Base-by-base conservation (phyloP, 345 rosid species). In the Turritis glabra region DNA sequence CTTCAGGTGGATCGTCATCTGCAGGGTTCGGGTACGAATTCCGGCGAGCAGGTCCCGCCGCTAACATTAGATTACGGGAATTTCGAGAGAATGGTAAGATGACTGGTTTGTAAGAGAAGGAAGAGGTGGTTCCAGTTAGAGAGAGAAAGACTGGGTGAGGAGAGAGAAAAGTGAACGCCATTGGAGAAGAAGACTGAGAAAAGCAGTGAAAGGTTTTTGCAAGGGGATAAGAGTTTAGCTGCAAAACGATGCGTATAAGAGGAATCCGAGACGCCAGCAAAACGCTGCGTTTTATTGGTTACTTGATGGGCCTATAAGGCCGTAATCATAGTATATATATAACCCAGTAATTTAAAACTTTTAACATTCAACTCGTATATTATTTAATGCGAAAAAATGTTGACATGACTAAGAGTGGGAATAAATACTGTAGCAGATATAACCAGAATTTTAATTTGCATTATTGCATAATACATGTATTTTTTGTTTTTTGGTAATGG, bases 1-100 rank as follows among this genome's bases (percentile, higher is more conserved):
- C 98, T 73, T 91, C 98, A 0, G 97, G 97, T 0, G 97, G 98
- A 77, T 94, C 98, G 58, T 88, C 89, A 53, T 81, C 91, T 1
- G 96, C 74, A 0, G 97, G 84, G 58, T 71, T 81, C 9, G 97
- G 95, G 64, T 85, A 82, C 17, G 80, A 88, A 65, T 77, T 85
- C 29, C 77, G 77, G 0, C 90, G 91, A 72, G 69, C 80, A 3
- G 80, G 84, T 12, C 86, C 83, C 3, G 78, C 77, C 19, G 85
- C 80, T 1, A 70, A 52, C 12, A 18, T 62, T 2, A 63, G 63
- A 14, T 3, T 23, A 5, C 72, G 77, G 0, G 48, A 30, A 15
- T 23, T 77, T 64, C 72, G 15, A 2, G 74, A 74, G 74, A 77
- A 74, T 8, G 78, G 69, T 15, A 47, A 73, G 32, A 37, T 65